Base-by-base conservation (phyloP, 257 asterid genomes). In the Solanum sejunctum region DNA sequence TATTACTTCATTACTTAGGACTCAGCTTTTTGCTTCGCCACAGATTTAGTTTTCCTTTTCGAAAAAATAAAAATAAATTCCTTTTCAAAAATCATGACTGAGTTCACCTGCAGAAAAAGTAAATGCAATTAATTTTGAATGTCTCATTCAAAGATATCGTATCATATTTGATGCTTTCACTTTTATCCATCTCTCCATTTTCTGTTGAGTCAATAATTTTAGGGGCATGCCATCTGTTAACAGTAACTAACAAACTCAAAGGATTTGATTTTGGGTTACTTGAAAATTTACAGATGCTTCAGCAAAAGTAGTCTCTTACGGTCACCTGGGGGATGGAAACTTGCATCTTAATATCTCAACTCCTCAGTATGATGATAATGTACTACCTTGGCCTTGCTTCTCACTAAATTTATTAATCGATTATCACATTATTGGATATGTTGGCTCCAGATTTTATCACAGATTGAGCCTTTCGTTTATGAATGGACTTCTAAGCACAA, bases 301-400 rank as follows among this genome's bases (percentile, higher is more conserved):
- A 64, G 97, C 94, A 28, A 91, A 92, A 85, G 98, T 95, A 23
- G 97, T 95, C 73, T 97, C 93, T 57, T 96, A 92, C 84, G 99
- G 99, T 70, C 99, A 96, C 89, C 98, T 96, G 80, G 99, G 99
- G 85, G 99, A 96, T 86, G 97, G 98, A 71, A 96, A 96, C 93
- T 88, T 96, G 60, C 99, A 95, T 90, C 98, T 96, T 56, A 96
- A 96, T 86, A 93, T 96, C 73, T 96, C 99, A 70, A 82, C 97
- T 69, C 93, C 87, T 75, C 89, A 88, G 88, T 93, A 95, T 39
- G 89, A 88, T 49, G 96, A 95, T 86, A 91, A 84, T 83, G 99
- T 96, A 93, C 87, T 78, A 79, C 82, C 69, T 43, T 51, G 80
- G 83, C 86, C 86, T 28, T 51, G 63, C 64, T 77, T 26, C 82